Base-by-base conservation (phyloP, 2,329 filamentous ascomycete genomes). In the Xylariaceae sp. region DNA sequence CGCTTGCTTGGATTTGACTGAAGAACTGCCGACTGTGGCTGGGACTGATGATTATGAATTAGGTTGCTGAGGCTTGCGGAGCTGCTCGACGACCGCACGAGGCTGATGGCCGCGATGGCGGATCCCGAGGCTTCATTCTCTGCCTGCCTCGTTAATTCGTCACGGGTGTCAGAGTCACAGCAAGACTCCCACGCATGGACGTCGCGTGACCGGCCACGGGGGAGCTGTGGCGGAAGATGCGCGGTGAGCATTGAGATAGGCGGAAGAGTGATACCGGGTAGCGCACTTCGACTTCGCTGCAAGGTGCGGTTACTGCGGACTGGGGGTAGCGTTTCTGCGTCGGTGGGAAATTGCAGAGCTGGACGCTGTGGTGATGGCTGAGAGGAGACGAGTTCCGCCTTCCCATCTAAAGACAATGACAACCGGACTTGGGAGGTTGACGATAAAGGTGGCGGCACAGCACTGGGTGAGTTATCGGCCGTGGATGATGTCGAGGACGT, bases 101-200 rank as follows among this genome's bases (percentile, higher is more conserved):
- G 79, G 59, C 85, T 91, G 55, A 96, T 94, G 29, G 89, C 91
- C 27, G 89, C 89, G 55, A 88, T 83, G 48, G 90, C 91, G 35
- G 89, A 92, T 18, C 90, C 91, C 61, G 81, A 90, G 6, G 84
- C 84, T 67, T 95, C 91, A 62, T 90, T 86, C 72, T 93, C 88
- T 8, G 89, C 89, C 61, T 91, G 88, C n/a, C 83, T 83, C 18
- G 87, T 92, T 50, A 96, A 76, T 61, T 91, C 89, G 65, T 91
- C 90, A 36, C 88, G 86, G 45, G 83, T 76, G 61, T 94, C 89
- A 6, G 87, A 86, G 67, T 96, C 91, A 65, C 91, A 93, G 75
- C 89, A 92, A 52, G 91, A 91, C 67, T 96, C 91, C 93, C 93
- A 97, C 6, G 88, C 89, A 44, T 92, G 86, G 15, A 92, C 90